phyloP scores from a whole-genome alignment of 2,329 filamentous ascomycete genomes.

The Aspergillus carbonarius region DNA sequence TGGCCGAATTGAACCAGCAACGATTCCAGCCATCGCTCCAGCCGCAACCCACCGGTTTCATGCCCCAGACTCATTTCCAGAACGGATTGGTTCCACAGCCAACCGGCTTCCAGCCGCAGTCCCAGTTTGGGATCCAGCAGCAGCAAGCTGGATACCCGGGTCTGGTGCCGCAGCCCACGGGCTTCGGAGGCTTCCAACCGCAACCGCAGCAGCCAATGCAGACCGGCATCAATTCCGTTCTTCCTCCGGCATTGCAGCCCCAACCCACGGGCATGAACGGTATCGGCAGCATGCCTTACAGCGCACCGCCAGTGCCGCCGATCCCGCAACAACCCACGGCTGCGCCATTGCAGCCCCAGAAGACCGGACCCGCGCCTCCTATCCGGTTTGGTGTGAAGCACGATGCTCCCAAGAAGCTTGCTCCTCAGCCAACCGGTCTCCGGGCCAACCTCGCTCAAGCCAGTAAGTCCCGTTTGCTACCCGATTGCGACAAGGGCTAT shows the following conservation, averaged over 20 bases:
- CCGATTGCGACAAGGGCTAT: neutral
- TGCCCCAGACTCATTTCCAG: constrained; percentile 40
- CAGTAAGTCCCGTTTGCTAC: constrained; percentile 67
- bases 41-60: constrained; percentile 65
- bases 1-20: constrained; percentile 69
- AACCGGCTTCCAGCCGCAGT: constrained; percentile 48
- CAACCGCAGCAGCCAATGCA: constrained; percentile 52
- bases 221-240: constrained; percentile 52
- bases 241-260: constrained; percentile 52
- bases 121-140: constrained; percentile 50
- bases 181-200: constrained; percentile 49
- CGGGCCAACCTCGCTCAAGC: constrained; percentile 90
- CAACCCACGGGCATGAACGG: constrained; percentile 53
- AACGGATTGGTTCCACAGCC: constrained; percentile 46
- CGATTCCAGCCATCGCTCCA: constrained; percentile 61
- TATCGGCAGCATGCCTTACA: constrained; percentile 47
- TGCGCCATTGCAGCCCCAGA: constrained; percentile 69
- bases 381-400: constrained; percentile 81
- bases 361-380: constrained; percentile 81
- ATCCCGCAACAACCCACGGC: constrained; percentile 59
- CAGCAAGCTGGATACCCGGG: constrained; percentile 48
- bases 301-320: constrained; percentile 54
- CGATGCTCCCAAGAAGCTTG: constrained; percentile 70
- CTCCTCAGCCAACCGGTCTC: constrained; percentile 81
- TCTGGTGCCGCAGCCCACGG: constrained; percentile 55